Evolutionary conservation across 2,329 filamentous ascomycete species (phyloP), one percentile per base, ranked within the genome.

Genomic region (Cercospora janseana): DNA sequence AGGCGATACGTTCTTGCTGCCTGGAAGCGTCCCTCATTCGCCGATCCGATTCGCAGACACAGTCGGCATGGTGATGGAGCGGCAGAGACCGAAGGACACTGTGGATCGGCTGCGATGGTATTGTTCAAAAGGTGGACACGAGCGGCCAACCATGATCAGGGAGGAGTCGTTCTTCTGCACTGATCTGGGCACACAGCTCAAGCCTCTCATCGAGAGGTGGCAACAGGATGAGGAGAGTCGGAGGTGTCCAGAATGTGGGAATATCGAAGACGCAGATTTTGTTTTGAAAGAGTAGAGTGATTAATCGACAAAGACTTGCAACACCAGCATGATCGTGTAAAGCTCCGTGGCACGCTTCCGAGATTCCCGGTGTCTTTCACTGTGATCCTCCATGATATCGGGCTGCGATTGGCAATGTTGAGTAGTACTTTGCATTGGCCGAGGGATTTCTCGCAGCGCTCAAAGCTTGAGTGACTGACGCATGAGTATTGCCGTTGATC

Each of bases 141-240:
- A 49, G 23, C 16, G 20, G n/a, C 53, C n/a, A 75, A 47, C 44
- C 1, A 16, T 47, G 24, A 91, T 97, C 6, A 85, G 94, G 71
- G 90, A 97, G 75, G 87, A 85, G 34, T 75, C 79, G 9, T 97
- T 97, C 65, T 83, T 93, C 68, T 95, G 90, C 70, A 91, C 84
- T 26, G 86, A 97, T 72, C 72, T 97, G 56, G 92, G 92, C 15
- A 93, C 87, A 18, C 92, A 97, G 80, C 91, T 97, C 66, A 96
- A 96, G 77, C 81, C 81, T 45, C 90, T 87, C 6, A 91, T 97
- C 29, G 82, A 95, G 70, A 78, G 76, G 15, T 97, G 96, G 70
- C 86, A 83, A 70, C 78, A 69, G 1, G 78, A 86, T 64, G 78
- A 82, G 50, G 76, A 81, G 54, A 81, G 80, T 70, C 81, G 92